Conservation (phyloP, 768 basidiomycete genomes). For the Boletus tylopilopsis region DNA sequence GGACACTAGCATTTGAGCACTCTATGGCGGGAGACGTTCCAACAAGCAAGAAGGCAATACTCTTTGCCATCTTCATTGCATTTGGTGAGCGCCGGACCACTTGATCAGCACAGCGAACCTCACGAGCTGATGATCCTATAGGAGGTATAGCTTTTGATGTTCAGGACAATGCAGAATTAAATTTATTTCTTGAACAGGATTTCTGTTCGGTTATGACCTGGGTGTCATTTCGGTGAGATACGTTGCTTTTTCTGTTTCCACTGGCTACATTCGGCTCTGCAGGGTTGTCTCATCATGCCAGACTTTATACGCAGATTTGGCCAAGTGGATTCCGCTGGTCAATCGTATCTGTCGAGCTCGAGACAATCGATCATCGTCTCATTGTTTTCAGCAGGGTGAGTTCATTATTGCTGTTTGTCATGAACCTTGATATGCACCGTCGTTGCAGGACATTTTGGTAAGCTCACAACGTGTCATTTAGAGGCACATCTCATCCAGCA, state of each 20-base stretch:
- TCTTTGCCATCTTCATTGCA: conserved; percentile 67
- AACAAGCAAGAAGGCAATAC: conserved; percentile 59
- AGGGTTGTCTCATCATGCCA: conserved; percentile 79
- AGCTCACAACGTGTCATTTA: conserved; percentile 10
- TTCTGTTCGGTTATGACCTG: conserved; percentile 73
- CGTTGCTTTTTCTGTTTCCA: neutral
- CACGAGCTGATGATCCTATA: conserved; percentile 1
- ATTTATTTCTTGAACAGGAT: conserved; percentile 35
- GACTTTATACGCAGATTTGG: conserved; percentile 74
- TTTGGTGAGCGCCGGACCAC: conserved; percentile 50
- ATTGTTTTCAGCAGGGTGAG: conserved; percentile 67
- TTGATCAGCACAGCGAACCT: neutral
- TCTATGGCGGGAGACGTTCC: conserved; percentile 43
- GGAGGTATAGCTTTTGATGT: conserved; percentile 17
- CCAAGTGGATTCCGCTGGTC: conserved; percentile 43
- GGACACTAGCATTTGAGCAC: neutral
- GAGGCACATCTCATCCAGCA: neutral
- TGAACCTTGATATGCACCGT: neutral
- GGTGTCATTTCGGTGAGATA: conserved; percentile 65
- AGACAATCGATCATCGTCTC: conserved; percentile 78
- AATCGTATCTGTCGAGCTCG: conserved; percentile 50
- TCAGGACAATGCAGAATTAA: neutral
- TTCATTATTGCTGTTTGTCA: neutral
- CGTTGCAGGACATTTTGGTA: conserved; percentile 48
- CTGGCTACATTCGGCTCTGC: neutral